These are phyloP conservation scores for Fragaria vesca DNA, from an alignment of 306 rosid genomes.

Conservation along the genomic window DNA sequence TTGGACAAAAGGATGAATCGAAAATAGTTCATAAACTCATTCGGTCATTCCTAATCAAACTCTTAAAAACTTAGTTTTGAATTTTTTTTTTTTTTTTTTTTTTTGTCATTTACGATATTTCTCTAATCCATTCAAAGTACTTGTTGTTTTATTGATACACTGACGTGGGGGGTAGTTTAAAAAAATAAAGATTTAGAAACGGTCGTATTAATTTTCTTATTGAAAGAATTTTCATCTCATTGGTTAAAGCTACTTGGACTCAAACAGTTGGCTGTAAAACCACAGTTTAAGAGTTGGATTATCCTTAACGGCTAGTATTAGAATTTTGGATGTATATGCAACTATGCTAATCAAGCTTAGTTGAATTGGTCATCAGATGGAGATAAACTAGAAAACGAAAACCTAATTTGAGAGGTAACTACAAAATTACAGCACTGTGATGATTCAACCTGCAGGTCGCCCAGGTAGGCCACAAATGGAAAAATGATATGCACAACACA, in stretches of 20 bases:
- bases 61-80: too few species aligned
- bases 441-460: background rate
- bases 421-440: background rate
- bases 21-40: too few species aligned
- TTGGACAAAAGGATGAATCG: too few species aligned
- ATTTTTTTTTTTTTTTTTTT: too few species aligned
- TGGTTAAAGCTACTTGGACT: constrained; percentile 3
- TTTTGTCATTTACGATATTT: too few species aligned
- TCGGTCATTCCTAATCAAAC: too few species aligned
- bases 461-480: constrained; percentile 7
- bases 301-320: background rate
- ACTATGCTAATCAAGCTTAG: background rate
- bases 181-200: background rate
- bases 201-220: background rate
- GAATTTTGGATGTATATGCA: background rate
- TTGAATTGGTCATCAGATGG: background rate
- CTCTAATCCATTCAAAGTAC: too few species aligned
- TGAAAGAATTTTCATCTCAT: background rate
- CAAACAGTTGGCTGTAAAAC: background rate
- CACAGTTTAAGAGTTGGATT: background rate
- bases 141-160: background rate
- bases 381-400: background rate
- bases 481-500: background rate
- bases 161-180: background rate
- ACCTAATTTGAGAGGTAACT: background rate